Evolutionary conservation across 805 yeast species (phyloP).

Genomic region (Blastobotrys peoriensis): DNA sequence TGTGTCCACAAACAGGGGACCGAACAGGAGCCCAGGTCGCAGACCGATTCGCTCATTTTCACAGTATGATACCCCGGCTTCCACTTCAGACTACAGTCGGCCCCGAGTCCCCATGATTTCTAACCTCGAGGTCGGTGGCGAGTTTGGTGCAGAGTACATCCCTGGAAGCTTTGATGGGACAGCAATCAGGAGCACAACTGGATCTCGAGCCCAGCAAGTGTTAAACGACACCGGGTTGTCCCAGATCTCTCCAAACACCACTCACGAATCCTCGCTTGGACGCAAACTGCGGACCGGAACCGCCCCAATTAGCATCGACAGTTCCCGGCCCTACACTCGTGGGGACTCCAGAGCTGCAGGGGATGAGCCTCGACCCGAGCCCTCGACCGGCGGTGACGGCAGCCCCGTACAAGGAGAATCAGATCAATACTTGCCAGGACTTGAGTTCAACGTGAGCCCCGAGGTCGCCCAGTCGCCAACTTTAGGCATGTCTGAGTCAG

Average conservation of each 20-base stretch:
- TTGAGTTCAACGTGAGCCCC: conserved; percentile 6
- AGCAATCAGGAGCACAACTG: not conserved
- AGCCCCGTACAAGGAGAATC: not conserved
- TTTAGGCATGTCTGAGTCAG: conserved; percentile 18
- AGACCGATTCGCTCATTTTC: not conserved
- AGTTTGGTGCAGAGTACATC: not conserved
- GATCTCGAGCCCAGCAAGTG: not conserved
- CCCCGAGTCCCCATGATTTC: not conserved
- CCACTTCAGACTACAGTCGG: not conserved
- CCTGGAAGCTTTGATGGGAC: not conserved
- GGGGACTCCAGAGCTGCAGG: not conserved
- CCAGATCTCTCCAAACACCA: not conserved
- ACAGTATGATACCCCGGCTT: not conserved
- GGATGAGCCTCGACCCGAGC: not conserved
- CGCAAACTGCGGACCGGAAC: no score
- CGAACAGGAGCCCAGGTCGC: no score
- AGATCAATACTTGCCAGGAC: not conserved
- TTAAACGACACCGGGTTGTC: not conserved
- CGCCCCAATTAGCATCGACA: no score
- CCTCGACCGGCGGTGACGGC: not conserved
- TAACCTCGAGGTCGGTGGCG: not conserved
- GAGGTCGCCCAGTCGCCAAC: conserved; percentile 14
- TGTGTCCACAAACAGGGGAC: not conserved
- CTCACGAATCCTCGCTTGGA: not conserved
- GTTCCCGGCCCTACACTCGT: not conserved